These are phyloP conservation scores for Ogataea philodendri DNA, from an alignment of 805 yeast genomes.

Conservation along the genomic window DNA sequence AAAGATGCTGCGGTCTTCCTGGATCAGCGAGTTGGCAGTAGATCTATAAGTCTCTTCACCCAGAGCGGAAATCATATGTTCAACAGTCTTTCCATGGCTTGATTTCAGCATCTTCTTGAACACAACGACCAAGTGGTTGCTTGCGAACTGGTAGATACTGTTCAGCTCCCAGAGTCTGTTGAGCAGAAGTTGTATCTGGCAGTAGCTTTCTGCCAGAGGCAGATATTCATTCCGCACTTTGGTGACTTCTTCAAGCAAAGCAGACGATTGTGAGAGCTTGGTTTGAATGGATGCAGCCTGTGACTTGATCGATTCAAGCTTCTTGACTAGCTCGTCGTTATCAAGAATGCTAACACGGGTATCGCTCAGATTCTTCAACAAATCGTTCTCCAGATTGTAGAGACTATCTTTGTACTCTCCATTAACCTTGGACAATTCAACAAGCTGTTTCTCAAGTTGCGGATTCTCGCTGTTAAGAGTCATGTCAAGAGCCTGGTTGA, in stretches of 20 bases:
- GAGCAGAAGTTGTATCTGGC: conserved; percentile 48
- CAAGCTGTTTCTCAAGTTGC: conserved; percentile 58
- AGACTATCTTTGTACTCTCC: conserved; percentile 58
- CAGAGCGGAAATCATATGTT: conserved; percentile 36
- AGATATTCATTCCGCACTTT: conserved; percentile 44
- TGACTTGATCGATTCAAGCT: conserved; percentile 61
- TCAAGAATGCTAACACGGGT: conserved; percentile 66
- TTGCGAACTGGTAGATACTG: conserved; percentile 58
- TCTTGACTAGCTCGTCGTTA: conserved; percentile 54
- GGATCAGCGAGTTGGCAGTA: conserved; percentile 46
- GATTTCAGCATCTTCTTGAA: conserved; percentile 30
- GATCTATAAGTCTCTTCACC: conserved; percentile 46
- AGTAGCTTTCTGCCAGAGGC: conserved; percentile 55
- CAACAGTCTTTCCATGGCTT: conserved; percentile 24
- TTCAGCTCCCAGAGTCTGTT: conserved; percentile 42
- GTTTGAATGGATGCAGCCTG: conserved; percentile 55
- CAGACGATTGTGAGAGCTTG: conserved; percentile 53
- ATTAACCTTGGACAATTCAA: conserved; percentile 51
- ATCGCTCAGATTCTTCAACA: conserved; percentile 56
- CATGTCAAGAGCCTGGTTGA: conserved; percentile 57
- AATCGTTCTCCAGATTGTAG: conserved; percentile 52
- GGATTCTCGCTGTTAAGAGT: conserved; percentile 59
- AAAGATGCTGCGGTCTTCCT: conserved; percentile 44
- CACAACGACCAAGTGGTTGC: conserved; percentile 41
- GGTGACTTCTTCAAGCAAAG: conserved; percentile 55